Evolutionary conservation across 2,329 filamentous ascomycete species (phyloP), one percentile per base, ranked within the genome.

Genomic region (Aureobasidium sp.): DNA sequence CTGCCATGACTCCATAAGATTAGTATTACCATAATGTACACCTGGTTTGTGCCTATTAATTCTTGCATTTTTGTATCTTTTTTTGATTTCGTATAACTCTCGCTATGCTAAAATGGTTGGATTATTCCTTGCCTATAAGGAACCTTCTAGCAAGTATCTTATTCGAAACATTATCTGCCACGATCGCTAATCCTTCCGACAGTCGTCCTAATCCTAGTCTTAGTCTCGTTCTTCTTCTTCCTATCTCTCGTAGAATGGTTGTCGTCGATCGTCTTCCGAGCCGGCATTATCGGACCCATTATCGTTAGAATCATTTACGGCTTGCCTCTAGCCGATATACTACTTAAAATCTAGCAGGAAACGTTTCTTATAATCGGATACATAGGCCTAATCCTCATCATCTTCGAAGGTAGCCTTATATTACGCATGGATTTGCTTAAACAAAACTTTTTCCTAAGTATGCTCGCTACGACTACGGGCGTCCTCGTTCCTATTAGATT

Each of bases 361-460:
- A 77, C 76, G 0, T 79, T 79, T 60, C 67, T 79, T 5, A 71
- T 71, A 1, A 63, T 80, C 23, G 78, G 78, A 19, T 80, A 80
- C 64, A 68, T 80, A 19, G 78, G 78, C 1, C 66, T 79, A 45
- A 75, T 80, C 47, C 66, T 80, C 40, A 78, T 80, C 60, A 79
- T 80, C 42, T 79, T 80, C 60, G 76, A 80, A 69, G 78, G 78
- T n/a, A 77, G 78, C 0, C 68, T 80, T 15, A 73, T 74, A 10
- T 71, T 77, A 29, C 75, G 77, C 0, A 65, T 79, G 3, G 78
- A 79, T 64, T 70, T 79, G 1, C 69, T 80, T 9, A 74, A 74
- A 64, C 70, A 73, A 33, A 79, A 79, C 60, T 73, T 79, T 45
- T 17, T 73, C 3, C 68, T 78, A 33, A 77, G 74, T 62, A 65